Base-by-base conservation (phyloP, 1,284 basidiomycete genomes). In the Ganoderma lucidum region DNA sequence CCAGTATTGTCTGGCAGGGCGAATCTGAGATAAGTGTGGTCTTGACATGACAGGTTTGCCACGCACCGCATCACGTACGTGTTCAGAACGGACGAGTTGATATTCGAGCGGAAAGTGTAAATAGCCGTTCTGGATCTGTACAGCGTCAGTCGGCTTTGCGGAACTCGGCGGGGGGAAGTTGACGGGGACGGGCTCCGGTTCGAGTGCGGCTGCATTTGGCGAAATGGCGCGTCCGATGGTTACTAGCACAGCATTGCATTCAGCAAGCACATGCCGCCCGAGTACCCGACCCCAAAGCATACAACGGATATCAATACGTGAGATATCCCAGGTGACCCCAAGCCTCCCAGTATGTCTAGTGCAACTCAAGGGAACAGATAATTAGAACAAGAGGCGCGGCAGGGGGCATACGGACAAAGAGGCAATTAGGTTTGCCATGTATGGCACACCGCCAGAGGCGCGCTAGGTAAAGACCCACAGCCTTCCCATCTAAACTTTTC, bases 21-120 rank as follows among this genome's bases (percentile, higher is more conserved):
- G n/a, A 59, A 66, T 68, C 64, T 61, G 42, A 66, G 67, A 72
- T 72, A 56, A 66, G 65, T 23, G 41, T 44, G 61, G 60, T n/a
- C 65, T 28, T 28, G 59, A 42, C 37, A 61, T 28, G 59, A 42
- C 37, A 61, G 37, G 37, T 39, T 23, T 61, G 56, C 39, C 39
- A 61, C 39, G 59, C 39, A 59, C 37, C 35, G 68, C 66, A 67
- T 53, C 32, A 42, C 62, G 30, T 32, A 32, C 17, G 56, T 39
- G 62, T 23, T 32, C 45, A 9, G 37, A 64, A 61, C 23, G 19
- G 19, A 39, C n/a, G 59, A 44, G 39, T 44, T 58, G 63, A 64
- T 44, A 28, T 28, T 12, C 55, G 58, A 15, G 19, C 64, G 64
- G 64, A 23, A 60, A 51, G 42, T 35, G 44, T 23, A 65, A 65